These are phyloP conservation scores for Nigrospora osmanthi DNA, from an alignment of 2,329 filamentous ascomycete species.

Conservation along the genomic window DNA sequence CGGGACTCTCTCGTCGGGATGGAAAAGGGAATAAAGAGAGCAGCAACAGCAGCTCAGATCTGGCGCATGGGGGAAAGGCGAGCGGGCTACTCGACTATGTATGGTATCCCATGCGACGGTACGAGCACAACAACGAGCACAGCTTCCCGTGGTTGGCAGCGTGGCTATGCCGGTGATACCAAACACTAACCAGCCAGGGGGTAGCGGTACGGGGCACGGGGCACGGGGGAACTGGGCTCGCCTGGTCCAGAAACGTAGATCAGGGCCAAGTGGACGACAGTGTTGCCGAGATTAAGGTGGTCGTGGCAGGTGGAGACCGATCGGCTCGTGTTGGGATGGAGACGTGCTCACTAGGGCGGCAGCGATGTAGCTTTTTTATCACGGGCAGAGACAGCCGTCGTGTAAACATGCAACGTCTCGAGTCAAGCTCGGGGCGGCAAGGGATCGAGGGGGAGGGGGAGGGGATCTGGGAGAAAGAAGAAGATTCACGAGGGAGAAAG, in stretches of 20 bases:
- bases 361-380: too few species aligned
- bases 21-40: not conserved
- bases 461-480: too few species aligned
- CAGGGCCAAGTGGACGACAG: slow-evolving; percentile 1
- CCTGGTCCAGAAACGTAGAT: slow-evolving; percentile 7
- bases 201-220: too few species aligned
- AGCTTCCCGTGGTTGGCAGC: not conserved
- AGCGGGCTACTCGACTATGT: not conserved
- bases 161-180: slow-evolving; percentile 1
- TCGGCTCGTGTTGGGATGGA: not conserved
- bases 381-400: too few species aligned
- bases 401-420: too few species aligned
- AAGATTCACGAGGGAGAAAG: too few species aligned
- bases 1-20: not conserved
- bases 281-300: slow-evolving; percentile 2
- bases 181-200: too few species aligned
- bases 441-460: too few species aligned
- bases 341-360: too few species aligned
- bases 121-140: not conserved
- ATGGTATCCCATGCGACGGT: not conserved
- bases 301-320: slow-evolving; percentile 1
- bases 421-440: too few species aligned
- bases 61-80: not conserved
- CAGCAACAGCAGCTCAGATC: not conserved
- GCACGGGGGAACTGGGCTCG: too few species aligned